These are phyloP conservation scores for Aegilops bicornis DNA, from an alignment of 176 grass and related monocot species.

Conservation along the genomic window DNA sequence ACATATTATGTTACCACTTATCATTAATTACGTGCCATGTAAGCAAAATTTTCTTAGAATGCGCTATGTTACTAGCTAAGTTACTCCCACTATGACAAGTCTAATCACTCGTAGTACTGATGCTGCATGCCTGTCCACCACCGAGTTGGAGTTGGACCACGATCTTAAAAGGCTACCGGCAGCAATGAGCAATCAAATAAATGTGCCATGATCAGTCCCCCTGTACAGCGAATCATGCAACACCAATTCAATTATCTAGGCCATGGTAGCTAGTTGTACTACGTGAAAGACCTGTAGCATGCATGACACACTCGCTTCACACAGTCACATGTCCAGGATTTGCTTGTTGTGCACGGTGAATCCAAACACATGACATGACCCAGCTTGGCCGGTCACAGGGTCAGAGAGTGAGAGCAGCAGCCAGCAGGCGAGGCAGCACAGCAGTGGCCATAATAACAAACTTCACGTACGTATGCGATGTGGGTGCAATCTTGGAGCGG, in stretches of 20 bases:
- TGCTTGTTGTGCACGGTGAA: not conserved
- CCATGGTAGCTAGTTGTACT: not conserved
- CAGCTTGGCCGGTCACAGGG: slow-evolving; percentile 17
- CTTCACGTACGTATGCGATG: no score
- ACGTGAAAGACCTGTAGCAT: not conserved
- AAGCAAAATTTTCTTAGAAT: no score
- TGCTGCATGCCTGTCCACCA: slow-evolving; percentile 6
- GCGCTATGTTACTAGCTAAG: no score
- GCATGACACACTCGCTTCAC: not conserved
- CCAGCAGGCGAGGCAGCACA: not conserved
- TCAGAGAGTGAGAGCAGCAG: not conserved
- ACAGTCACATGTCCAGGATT: not conserved
- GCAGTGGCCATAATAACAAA: no score
- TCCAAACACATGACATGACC: slow-evolving; percentile 16
- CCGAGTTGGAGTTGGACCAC: slow-evolving; percentile 39
- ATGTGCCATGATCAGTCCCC: not conserved
- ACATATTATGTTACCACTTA: no score
- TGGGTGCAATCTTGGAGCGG: no score
- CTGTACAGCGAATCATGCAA: not conserved
- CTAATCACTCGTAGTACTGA: not conserved
- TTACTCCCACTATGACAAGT: no score
- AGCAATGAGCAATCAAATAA: slow-evolving; percentile 3
- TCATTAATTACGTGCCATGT: no score
- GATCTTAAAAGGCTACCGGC: not conserved
- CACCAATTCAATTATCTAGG: slow-evolving; percentile 2